Percentiles rank a stretch among this genome's conserved stretches.
These are phyloP conservation scores for Saccharum officinarum DNA, from an alignment of 176 grass and related monocot species.

Conservation along the genomic window DNA sequence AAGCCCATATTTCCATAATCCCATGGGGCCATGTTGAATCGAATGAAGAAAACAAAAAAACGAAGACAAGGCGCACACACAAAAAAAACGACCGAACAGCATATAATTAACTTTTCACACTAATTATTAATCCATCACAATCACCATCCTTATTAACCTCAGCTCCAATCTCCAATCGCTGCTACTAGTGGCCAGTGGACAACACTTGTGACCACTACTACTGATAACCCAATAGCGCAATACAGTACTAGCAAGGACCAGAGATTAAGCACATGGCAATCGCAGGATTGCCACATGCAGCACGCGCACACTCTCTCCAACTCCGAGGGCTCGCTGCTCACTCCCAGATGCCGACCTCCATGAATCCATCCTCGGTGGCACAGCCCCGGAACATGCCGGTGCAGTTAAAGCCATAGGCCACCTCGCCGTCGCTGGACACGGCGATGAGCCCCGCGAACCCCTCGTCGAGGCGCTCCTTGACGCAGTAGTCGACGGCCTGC, in stretches of 20 bases:
- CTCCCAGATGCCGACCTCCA: constrained; percentile 95
- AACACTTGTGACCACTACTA: not conserved
- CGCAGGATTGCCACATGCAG: constrained; percentile 26
- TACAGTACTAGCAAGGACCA: not conserved
- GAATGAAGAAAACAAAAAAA: not conserved
- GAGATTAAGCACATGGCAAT: constrained; percentile 20
- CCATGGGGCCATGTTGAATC: not conserved
- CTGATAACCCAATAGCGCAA: not conserved
- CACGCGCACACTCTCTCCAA: not conserved
- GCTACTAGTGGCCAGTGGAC: no score
- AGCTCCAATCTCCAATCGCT: not conserved
- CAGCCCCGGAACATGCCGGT: constrained; percentile 85
- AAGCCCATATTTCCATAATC: not conserved
- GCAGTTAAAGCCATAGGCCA: constrained; percentile 71
- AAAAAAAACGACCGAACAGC: not conserved
- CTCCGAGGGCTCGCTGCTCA: not conserved
- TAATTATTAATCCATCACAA: not conserved
- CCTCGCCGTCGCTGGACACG: constrained; percentile 65
- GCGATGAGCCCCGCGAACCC: constrained; percentile 79
- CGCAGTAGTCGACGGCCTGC: constrained; percentile 69
- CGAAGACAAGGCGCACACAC: no score
- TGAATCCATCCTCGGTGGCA: constrained; percentile 80
- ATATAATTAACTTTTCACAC: not conserved
- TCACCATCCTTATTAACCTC: no score
- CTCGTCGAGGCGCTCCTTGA: constrained; percentile 72